Base-by-base conservation (phyloP, 2,329 filamentous ascomycete genomes). In the Rutstroemia sp. region DNA sequence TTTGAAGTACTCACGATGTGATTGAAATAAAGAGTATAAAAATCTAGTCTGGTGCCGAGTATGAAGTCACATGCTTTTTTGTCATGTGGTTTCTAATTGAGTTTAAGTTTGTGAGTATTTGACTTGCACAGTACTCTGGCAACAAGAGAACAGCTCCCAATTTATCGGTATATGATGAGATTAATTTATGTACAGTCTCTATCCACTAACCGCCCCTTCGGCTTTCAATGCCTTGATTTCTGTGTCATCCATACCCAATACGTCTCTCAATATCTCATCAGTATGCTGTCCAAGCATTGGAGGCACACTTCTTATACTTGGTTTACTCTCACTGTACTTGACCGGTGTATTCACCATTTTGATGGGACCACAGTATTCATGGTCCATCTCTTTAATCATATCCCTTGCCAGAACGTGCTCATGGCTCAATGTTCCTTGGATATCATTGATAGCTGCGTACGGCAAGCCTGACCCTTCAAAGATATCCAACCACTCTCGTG, bases 391-490 rank as follows among this genome's bases (percentile, higher is more conserved):
- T 14, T 89, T 82, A 1, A 99, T 87, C 94, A 99, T 99, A 58
- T 86, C 81, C 57, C 94, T 81, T 21, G 92, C 92, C 74, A 73
- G 76, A 73, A 90, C 90, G 72, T 99, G 94, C 60, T 86, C 81
- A 68, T 96, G 91, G 59, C 87, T 85, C 52, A 99, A 75, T 0
- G 94, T 89, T 19, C 78, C 81, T 70, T 94, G 87, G 7, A 99
- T 84, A 68, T 99, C 92, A 68, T 97, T 99, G 64, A 99, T 88
- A 1, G 92, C 90, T 0, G 92, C 88, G 67, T 94, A 99, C 0
- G 94, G 94, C 85, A 99, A 85, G 5, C 94, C 94, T 57, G 82
- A 88, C n/a, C 89, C 91, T 66, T 96, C 90, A 46, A 96, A 85
- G 1, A 92, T 75, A 1, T 86, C 81, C 3, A 97, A 77, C 92